These are phyloP conservation scores for Bauhinia variegata DNA, from an alignment of 306 rosid species.

Conservation along the genomic window DNA sequence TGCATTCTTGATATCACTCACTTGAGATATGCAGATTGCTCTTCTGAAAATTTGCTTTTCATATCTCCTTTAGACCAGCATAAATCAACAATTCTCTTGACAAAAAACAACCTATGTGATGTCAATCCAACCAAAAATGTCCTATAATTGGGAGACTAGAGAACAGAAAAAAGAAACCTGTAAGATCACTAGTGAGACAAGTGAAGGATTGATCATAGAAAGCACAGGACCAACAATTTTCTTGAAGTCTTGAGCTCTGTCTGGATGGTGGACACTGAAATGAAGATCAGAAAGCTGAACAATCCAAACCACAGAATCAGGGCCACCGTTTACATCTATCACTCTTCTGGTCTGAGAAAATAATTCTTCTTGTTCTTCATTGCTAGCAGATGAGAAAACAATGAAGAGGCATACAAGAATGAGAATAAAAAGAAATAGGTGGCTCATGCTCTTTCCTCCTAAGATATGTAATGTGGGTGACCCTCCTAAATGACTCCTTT, in stretches of 20 bases:
- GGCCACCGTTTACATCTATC: slow-evolving; percentile 47
- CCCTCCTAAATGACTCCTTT: too few relatives aligned
- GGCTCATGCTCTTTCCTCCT: slow-evolving; percentile 4
- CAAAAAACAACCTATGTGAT: neutral
- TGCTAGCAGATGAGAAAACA: slow-evolving; percentile 6
- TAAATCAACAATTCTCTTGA: neutral
- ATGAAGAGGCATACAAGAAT: neutral
- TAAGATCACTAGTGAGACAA: slow-evolving; percentile 96
- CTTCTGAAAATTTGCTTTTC: too few relatives aligned
- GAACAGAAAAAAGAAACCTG: slow-evolving; percentile 46
- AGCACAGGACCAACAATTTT: slow-evolving; percentile 68
- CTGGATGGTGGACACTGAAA: slow-evolving; percentile 88
- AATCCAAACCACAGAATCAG: slow-evolving; percentile 76
- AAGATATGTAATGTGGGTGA: too few relatives aligned
- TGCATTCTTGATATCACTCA: too few relatives aligned
- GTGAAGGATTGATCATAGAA: slow-evolving; percentile 86
- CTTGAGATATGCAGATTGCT: too few relatives aligned
- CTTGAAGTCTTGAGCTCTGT: slow-evolving; percentile 70
- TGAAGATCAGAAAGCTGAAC: slow-evolving; percentile 99
- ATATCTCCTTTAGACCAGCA: neutral
- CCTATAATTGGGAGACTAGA: too few relatives aligned
- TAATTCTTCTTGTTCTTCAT: neutral
- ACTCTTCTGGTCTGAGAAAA: slow-evolving; percentile 18
- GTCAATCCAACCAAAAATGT: too few relatives aligned
- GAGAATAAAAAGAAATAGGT: neutral